Evolutionary conservation across 106 monocot species (phyloP).

Genomic region (Allium cepa): DNA sequence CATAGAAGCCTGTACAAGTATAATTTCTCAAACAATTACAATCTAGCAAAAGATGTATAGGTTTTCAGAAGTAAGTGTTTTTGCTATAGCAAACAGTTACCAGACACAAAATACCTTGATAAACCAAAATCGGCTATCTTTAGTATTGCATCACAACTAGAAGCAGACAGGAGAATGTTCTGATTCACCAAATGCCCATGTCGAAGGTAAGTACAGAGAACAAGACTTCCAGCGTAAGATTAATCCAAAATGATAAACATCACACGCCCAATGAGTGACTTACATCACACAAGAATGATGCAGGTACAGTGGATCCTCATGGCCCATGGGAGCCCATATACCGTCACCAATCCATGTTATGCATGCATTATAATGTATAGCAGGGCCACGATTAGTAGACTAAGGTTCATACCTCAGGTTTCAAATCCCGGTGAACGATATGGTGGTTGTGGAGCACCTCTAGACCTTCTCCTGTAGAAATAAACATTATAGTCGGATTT

Average conservation of each 20-base stretch:
- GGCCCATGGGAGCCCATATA: no score
- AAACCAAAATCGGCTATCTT: slow-evolving; percentile 73
- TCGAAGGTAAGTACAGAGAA: not conserved
- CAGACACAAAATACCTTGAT: slow-evolving; percentile 28
- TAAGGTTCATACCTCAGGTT: slow-evolving; percentile 35
- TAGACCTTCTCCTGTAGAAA: slow-evolving; percentile 43
- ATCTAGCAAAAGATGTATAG: not conserved
- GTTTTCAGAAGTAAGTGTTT: not conserved
- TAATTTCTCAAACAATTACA: not conserved
- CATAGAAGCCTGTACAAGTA: not conserved
- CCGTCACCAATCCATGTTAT: no score
- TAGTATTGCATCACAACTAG: slow-evolving; percentile 23
- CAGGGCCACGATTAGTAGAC: no score
- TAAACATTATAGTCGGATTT: no score
- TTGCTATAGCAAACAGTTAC: not conserved
- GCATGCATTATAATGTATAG: no score
- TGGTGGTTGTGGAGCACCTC: slow-evolving; percentile 31
- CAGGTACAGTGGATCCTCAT: no score
- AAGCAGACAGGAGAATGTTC: slow-evolving; percentile 52
- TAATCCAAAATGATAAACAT: not conserved
- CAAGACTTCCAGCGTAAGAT: not conserved
- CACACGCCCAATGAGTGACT: no score
- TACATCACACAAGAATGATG: no score
- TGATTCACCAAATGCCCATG: not conserved
- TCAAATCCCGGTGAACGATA: slow-evolving; percentile 55